Base-by-base conservation (phyloP, 2,329 filamentous ascomycete genomes). In the Coniochaeta prunicola region DNA sequence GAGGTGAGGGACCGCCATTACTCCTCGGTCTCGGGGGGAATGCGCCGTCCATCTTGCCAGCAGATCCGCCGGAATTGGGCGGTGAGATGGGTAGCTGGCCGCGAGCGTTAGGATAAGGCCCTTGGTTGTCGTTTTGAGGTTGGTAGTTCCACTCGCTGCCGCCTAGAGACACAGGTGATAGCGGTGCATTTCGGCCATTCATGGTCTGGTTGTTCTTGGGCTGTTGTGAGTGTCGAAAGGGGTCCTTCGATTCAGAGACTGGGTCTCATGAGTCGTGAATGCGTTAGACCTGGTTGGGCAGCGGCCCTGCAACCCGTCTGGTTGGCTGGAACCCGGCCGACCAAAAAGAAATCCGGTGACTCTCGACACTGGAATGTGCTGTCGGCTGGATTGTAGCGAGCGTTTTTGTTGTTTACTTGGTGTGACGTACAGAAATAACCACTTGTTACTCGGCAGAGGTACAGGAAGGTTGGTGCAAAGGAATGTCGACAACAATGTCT, bases 61-160 rank as follows among this genome's bases (percentile, higher is more conserved):
- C 79, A 64, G 81, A 80, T 17, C 30, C 28, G 69, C 81, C 87
- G 57, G 88, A 90, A 66, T 84, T 83, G 54, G 88, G 88, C 66
- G 88, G 88, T 62, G 89, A 89, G 68, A 80, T 80, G 64, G 89
- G 80, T 15, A 55, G 53, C 9, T 86, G 81, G 64, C 80, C 79
- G 66, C 78, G 83, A 74, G 71, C 80, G 72, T 72, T 81, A 69
- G 70, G 77, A 70, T 79, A 82, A 58, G 80, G 73, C 62, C 77
- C 77, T 72, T 82, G 77, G 70, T 77, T 79, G 69, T 55, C 76
- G 68, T 73, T 70, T 24, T 33, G 53, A 17, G 53, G 53, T 63
- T 76, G 62, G 73, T 91, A 90, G 55, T 89, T 89, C 87, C 89
- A 94, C 72, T 94, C 91, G 79, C 86, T 92, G 72, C 88, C 90